Conservation (phyloP, 805 yeast genomes). For the Pichia paraexigua region DNA sequence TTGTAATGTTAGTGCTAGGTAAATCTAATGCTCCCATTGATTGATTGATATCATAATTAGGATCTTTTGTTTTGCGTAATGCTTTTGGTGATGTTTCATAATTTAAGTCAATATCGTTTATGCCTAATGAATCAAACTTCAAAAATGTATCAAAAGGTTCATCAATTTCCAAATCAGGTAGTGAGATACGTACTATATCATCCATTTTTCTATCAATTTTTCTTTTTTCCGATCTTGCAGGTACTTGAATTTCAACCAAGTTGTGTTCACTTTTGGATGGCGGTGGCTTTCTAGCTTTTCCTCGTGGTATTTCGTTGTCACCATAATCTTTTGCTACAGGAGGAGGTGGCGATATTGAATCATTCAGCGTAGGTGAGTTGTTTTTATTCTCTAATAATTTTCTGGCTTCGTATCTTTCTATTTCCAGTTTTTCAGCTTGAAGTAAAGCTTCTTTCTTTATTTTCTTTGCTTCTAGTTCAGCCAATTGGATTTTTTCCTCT, state of each 20-base stretch:
- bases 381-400: background rate
- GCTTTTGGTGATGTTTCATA: background rate
- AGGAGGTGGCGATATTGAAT: conserved; percentile 8
- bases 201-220: too few species aligned
- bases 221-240: conserved; percentile 4
- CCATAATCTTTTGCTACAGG: conserved; percentile 16
- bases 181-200: conserved; percentile 4
- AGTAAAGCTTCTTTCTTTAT: conserved; percentile 8
- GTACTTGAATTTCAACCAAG: background rate
- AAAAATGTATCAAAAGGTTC: conserved; percentile 1
- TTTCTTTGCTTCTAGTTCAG: conserved; percentile 22
- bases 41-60: background rate
- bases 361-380: background rate
- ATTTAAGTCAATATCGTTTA: background rate
- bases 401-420: background rate
- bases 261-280: background rate
- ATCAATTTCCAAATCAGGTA: conserved; percentile 3
- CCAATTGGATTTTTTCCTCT: conserved; percentile 21
- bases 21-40: background rate
- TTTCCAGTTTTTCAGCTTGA: conserved; percentile 1
- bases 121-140: conserved; percentile 1
- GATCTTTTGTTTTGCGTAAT: background rate
- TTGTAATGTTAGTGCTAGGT: background rate
- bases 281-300: conserved; percentile 8
- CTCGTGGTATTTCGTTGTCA: conserved; percentile 1